phyloP scores from a whole-genome alignment of 371 early-diverging fungal genomes.

The Mucor piriformis region DNA sequence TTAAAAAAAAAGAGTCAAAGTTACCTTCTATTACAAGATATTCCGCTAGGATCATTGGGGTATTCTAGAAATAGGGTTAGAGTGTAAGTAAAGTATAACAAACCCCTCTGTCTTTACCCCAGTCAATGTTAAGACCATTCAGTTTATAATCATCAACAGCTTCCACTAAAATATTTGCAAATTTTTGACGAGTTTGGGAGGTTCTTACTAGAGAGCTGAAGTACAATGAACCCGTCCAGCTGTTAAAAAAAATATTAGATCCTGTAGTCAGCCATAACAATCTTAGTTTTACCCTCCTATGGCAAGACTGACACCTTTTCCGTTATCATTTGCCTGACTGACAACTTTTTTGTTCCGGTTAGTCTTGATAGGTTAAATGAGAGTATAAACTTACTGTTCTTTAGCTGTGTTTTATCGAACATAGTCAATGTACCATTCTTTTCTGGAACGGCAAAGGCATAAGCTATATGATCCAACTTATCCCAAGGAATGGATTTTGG shows the following conservation, averaged over 20 bases:
- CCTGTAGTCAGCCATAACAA: no score
- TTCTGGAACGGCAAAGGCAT: slow-evolving; percentile 45
- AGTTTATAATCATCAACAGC: slow-evolving; percentile 41
- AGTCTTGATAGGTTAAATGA: neutral
- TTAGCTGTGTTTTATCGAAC: slow-evolving; percentile 28
- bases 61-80: slow-evolving; percentile 31
- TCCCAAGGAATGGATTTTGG: slow-evolving; percentile 41
- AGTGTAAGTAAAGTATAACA: no score
- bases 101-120: slow-evolving; percentile 20
- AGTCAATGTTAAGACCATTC: slow-evolving; percentile 59
- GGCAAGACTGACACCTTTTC: slow-evolving; percentile 31
- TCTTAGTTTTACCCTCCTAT: slow-evolving; percentile 37
- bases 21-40: slow-evolving; percentile 36
- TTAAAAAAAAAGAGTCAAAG: no score
- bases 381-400: neutral
- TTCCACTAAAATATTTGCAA: slow-evolving; percentile 20
- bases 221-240: slow-evolving; percentile 35
- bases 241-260: slow-evolving; percentile 5
- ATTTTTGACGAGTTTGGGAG: slow-evolving; percentile 17
- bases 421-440: slow-evolving; percentile 25
- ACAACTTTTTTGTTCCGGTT: slow-evolving; percentile 15
- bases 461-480: slow-evolving; percentile 46
- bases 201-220: slow-evolving; percentile 25
- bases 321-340: slow-evolving; percentile 25
- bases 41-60: slow-evolving; percentile 31